Base-by-base conservation (phyloP, 108 stramenopile genomes). In the Cyclotella sp. region DNA sequence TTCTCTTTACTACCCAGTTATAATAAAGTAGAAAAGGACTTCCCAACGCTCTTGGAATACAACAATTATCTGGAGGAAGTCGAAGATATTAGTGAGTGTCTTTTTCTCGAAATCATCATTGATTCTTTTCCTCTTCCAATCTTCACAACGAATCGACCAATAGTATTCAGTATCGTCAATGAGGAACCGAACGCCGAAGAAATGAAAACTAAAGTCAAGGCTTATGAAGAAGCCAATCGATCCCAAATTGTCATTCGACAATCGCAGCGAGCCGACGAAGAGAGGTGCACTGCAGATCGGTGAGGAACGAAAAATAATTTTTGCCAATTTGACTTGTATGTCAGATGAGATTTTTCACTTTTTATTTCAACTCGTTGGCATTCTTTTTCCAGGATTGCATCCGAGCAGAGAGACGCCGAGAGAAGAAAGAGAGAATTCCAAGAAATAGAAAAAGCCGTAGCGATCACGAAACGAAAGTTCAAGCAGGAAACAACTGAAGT, bases 51-150 rank as follows among this genome's bases (percentile, higher is more conserved):
- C 9, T 63, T 91, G 27, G 91, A 95, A 81, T 95, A 90, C 86
- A 95, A 95, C 76, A 90, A 95, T 81, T 95, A 95, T 74, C 81
- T 95, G 46, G 94, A 95, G 85, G 90, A 93, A 83, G 92, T 93
- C 22, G 94, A 95, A 54, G 90, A 91, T 73, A 91, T 91, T 52
- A 91, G 84, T 75, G 34, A 75, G 77, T 83, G 34, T 34, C 34
- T 34, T 34, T 34, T 34, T 34, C 34, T 34, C 6, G 34, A 6
- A 34, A 6, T 34, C 34, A 34, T 2, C 2, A 34, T 5, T 34
- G 34, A 34, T 34, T 34, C 4, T 34, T 2, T 5, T 34, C 4
- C 34, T 2, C 6, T 34, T 34, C 34, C 6, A 34, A 5, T 2
- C 34, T 34, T 34, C n/a, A 34, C 34, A 6, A 34, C 6, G 34